phyloP scores from a whole-genome alignment of 129 eudicot species.

The Centaurea solstitialis region DNA sequence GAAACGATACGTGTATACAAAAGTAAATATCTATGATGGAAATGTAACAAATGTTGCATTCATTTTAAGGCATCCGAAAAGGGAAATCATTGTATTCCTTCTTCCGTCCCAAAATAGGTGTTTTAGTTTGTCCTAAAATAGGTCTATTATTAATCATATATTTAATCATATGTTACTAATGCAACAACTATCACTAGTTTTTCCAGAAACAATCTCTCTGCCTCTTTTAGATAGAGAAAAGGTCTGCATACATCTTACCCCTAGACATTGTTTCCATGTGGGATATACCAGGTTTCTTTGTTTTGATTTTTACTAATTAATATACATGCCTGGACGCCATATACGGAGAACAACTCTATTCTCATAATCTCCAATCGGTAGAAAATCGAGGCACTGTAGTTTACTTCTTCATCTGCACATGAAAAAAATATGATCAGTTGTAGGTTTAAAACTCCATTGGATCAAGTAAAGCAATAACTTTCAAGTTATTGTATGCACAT shows the following conservation, averaged over 20 bases:
- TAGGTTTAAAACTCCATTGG: constrained; percentile 5
- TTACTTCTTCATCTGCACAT: constrained; percentile 53
- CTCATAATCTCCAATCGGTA: constrained; percentile 67
- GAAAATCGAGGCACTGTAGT: constrained; percentile 46
- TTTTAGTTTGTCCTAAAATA: neutral
- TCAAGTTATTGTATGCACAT: neutral
- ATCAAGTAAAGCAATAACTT: neutral
- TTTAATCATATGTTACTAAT: neutral
- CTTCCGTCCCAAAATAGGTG: neutral
- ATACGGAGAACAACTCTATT: constrained; percentile 64
- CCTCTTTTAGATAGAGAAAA: no score
- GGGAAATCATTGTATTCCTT: neutral
- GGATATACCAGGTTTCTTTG: no score
- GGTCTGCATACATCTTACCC: no score
- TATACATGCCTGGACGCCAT: constrained; percentile 77
- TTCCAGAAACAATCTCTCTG: no score
- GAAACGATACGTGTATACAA: neutral
- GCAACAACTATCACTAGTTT: neutral
- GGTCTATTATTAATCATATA: neutral
- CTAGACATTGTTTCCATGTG: no score
- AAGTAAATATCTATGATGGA: neutral
- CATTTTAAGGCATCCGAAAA: neutral
- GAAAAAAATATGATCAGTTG: neutral
- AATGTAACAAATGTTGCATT: neutral
- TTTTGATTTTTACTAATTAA: neutral